Percentiles rank a stretch among this genome's conserved stretches.
Evolutionary conservation across 2,329 filamentous ascomycete genomes (phyloP).

Genomic region (Eutypa lata): DNA sequence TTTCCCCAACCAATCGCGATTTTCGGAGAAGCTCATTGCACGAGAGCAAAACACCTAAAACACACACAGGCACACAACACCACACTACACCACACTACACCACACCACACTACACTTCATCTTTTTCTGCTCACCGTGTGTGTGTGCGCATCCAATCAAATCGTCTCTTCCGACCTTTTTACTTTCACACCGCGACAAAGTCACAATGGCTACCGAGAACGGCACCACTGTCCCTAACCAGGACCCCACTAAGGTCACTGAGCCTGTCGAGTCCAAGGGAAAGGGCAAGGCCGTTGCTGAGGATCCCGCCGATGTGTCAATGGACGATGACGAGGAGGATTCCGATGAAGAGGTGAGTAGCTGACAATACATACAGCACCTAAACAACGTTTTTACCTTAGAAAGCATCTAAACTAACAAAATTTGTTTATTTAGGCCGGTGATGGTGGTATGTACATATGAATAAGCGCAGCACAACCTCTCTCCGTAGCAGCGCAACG

Average conservation of each 20-base stretch:
- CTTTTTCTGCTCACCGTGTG: no score
- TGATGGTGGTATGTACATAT: constrained; percentile 21
- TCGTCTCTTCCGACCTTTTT: neutral
- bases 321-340: constrained; percentile 73
- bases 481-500: neutral
- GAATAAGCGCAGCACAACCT: neutral
- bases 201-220: constrained; percentile 49
- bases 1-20: constrained; percentile 19
- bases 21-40: constrained; percentile 8
- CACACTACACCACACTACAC: constrained; percentile 1
- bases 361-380: no score
- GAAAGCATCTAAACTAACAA: neutral
- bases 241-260: constrained; percentile 39
- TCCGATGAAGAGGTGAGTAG: constrained; percentile 53
- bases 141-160: neutral
- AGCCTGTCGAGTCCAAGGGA: constrained; percentile 65
- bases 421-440: constrained; percentile 12
- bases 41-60: constrained; percentile 11
- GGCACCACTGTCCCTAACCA: constrained; percentile 43
- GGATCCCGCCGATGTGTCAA: constrained; percentile 57
- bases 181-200: constrained; percentile 10
- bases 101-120: neutral
- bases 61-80: constrained; percentile 7
- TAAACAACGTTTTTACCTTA: no score
- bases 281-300: constrained; percentile 76